Conservation (phyloP, 495 filamentous ascomycete genomes). For the Neurospora sp. region DNA sequence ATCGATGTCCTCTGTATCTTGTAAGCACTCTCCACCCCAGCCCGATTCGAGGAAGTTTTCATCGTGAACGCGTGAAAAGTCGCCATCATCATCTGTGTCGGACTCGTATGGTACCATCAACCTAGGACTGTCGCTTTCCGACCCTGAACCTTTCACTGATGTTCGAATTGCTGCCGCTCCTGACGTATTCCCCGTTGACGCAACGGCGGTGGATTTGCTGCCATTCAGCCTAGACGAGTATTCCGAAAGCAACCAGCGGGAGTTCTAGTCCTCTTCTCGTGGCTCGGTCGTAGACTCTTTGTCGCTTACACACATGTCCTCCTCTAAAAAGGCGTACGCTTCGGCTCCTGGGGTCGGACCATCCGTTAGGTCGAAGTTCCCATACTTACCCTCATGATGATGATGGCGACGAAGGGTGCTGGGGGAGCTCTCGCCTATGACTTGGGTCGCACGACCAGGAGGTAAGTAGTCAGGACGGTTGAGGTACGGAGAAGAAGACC, state of each 20-base stretch:
- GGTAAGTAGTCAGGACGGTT: constrained; percentile 38
- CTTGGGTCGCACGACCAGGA: constrained; percentile 21
- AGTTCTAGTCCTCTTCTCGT: neutral
- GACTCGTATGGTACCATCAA: constrained; percentile 26
- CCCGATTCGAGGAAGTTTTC: constrained; percentile 53
- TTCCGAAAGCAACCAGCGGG: neutral
- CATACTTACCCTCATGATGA: constrained; percentile 55
- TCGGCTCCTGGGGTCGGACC: neutral
- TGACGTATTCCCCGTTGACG: neutral
- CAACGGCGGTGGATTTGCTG: neutral
- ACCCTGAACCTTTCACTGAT: neutral
- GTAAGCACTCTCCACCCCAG: constrained; percentile 73
- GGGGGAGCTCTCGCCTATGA: constrained; percentile 28
- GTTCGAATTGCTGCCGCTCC: neutral
- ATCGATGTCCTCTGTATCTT: constrained; percentile 88
- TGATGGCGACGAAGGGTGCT: constrained; percentile 35
- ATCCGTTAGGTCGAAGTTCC: constrained; percentile 4
- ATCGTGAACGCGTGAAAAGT: constrained; percentile 36
- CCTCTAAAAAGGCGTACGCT: neutral
- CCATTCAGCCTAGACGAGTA: neutral
- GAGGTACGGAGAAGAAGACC: constrained; percentile 46
- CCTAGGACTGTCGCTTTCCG: constrained; percentile 8
- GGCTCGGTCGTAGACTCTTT: neutral
- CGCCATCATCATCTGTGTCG: constrained; percentile 34
- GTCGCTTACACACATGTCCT: neutral